Base-by-base conservation (phyloP, 306 rosid genomes). In the Begonia fuchsioides region DNA sequence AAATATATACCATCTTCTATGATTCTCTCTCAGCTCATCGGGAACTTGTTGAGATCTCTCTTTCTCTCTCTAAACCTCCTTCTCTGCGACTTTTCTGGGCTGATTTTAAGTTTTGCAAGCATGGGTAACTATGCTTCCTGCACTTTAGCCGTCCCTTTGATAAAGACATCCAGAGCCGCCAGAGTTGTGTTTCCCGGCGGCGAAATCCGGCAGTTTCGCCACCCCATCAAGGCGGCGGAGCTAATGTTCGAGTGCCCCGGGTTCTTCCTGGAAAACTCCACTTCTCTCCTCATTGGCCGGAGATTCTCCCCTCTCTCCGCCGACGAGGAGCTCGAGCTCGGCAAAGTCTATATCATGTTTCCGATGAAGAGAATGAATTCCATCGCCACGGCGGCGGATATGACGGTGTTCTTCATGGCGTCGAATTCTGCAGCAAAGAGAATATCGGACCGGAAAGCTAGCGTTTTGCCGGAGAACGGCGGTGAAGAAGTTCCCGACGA, bases 81-180 rank as follows among this genome's bases (percentile, higher is more conserved):
- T 26, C 35, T 26, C 35, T 26, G 35, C 35, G 7, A 26, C 35
- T 26, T 26, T 26, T 4, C 35, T 26, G 35, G 7, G 35, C 32
- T 20, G 0, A 20, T 20, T 2, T 26, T 26, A 26, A 26, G 35
- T 38, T 10, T 15, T 14, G 0, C 18, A 11, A 8, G 0, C 8
- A 87, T 90, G 98, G 98, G 98, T 5, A 90, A 85, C 64, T 81
- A 79, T 49, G 48, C 73, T 51, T 84, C 98, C 1, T 85, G 98
- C 76, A 53, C 79, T 47, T 44, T 90, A 11, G 68, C 74, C 0
- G 56, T 82, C n/a, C 94, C 95, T 10, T 40, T 71, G 69, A 75
- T 67, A 71, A 85, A 70, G 71, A 72, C 56, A 54, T 49, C 69
- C 5, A 81, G 68, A 50, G 82, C 90, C 0, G 71, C 77, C 0